phyloP scores from a whole-genome alignment of 306 rosid genomes.

The Corylus avellana region DNA sequence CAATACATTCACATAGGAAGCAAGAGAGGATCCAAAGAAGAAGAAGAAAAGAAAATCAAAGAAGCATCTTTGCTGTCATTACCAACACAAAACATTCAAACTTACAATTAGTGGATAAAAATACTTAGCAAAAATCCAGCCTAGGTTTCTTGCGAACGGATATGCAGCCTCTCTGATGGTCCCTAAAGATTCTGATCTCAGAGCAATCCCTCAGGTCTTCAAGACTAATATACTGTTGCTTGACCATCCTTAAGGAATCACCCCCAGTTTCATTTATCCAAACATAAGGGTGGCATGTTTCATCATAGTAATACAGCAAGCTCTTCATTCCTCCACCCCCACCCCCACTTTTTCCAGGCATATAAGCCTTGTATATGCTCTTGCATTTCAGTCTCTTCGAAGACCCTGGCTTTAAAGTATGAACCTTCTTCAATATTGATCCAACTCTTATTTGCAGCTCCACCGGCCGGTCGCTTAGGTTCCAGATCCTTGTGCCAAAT shows the following conservation, averaged over 20 bases:
- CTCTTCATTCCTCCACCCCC: slow-evolving; percentile 55
- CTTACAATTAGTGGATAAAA: not conserved
- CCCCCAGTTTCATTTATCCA: slow-evolving; percentile 82
- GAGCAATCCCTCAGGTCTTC: slow-evolving; percentile 79
- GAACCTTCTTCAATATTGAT: slow-evolving; percentile 74
- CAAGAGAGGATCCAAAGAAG: not conserved
- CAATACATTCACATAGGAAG: not conserved
- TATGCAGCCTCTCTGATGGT: slow-evolving; percentile 80
- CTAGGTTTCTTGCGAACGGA: slow-evolving; percentile 81
- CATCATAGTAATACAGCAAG: slow-evolving; percentile 80
- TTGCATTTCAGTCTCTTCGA: slow-evolving; percentile 83
- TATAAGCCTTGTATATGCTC: slow-evolving; percentile 79
- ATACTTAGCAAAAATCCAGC: slow-evolving; percentile 68
- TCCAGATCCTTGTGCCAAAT: slow-evolving; percentile 87
- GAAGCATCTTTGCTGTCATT: slow-evolving; percentile 7
- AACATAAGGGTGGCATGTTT: slow-evolving; percentile 84
- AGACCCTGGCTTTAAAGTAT: slow-evolving; percentile 78
- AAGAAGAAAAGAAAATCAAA: not conserved
- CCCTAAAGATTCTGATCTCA: slow-evolving; percentile 88
- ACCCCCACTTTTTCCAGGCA: slow-evolving; percentile 54
- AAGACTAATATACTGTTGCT: slow-evolving; percentile 88
- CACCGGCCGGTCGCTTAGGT: slow-evolving; percentile 77
- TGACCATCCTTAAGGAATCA: slow-evolving; percentile 79
- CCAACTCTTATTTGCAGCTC: slow-evolving; percentile 97
- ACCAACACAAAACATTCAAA: slow-evolving; percentile 23